Evolutionary conservation across 2,329 filamentous ascomycete species (phyloP).

Genomic region (Huntiella omanensis): DNA sequence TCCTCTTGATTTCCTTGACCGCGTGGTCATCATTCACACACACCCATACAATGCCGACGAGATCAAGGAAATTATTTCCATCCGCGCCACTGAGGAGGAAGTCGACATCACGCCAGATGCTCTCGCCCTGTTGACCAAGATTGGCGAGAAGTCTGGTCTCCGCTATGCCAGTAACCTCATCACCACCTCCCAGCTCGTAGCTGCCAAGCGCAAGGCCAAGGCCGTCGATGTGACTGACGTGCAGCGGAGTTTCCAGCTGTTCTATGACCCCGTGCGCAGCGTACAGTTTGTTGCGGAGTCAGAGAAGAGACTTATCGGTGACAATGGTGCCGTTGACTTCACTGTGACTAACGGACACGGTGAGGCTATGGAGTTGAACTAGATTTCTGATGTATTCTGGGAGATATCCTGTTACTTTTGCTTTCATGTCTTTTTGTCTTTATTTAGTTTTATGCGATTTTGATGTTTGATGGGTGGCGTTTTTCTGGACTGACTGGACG

Average conservation of each 20-base stretch:
- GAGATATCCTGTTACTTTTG: neutral
- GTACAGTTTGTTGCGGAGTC: conserved; percentile 80
- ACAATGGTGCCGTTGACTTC: conserved; percentile 65
- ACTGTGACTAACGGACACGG: conserved; percentile 34
- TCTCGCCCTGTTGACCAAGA: conserved; percentile 83
- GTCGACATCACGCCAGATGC: conserved; percentile 81
- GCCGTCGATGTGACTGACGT: conserved; percentile 77
- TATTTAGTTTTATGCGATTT: conserved; percentile 5
- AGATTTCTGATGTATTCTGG: conserved; percentile 9
- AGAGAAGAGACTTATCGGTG: conserved; percentile 82
- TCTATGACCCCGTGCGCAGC: conserved; percentile 77
- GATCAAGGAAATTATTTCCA: conserved; percentile 78
- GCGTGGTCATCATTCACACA: conserved; percentile 90
- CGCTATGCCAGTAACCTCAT: conserved; percentile 97
- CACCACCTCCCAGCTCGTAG: conserved; percentile 76
- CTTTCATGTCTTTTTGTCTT: conserved; percentile 4
- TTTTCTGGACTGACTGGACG: conserved; percentile 2
- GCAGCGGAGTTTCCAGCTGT: conserved; percentile 80
- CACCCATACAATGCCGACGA: conserved; percentile 67
- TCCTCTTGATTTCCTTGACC: conserved; percentile 87
- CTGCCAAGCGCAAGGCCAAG: conserved; percentile 67
- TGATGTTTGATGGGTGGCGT: conserved; percentile 10
- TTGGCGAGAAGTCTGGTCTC: conserved; percentile 78
- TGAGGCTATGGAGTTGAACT: conserved; percentile 29
- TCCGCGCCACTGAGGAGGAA: conserved; percentile 89